Base-by-base conservation (phyloP, 1,284 basidiomycete genomes). In the Cryptococcus deneoformans region DNA sequence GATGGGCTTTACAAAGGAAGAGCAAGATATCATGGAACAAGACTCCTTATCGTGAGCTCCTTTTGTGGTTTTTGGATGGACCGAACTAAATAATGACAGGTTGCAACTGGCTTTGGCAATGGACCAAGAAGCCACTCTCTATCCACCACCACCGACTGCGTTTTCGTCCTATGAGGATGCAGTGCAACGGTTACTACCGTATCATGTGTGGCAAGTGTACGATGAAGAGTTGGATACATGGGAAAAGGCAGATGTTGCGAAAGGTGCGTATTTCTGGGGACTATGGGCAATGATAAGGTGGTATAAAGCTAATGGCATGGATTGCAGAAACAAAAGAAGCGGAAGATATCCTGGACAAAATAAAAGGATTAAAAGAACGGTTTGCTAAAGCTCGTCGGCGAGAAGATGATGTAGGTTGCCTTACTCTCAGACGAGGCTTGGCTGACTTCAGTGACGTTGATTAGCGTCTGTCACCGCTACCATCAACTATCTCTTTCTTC, bases 191-290 rank as follows among this genome's bases (percentile, higher is more conserved):
- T 58, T 77, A 24, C 47, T 77, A 20, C 75, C 75, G 2, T 77
- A 70, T 54, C 75, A 77, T 60, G 59, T 77, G 16, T 75, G 70
- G 67, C 71, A 75, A 52, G 62, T 72, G 36, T 65, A 67, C 24
- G 72, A 75, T 39, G 70, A 71, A 51, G 73, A 77, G 54, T 61
- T 74, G 12, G 60, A 58, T 54, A 59, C 39, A 11, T 51, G 34
- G 56, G 50, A 45, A 16, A 46, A 50, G 38, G 50, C 51, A 11
- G 49, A 57, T 42, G 50, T 47, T 24, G 48, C 49, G 39, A 59
- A 56, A 56, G 63, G 59, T 58, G 40, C 60, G 68, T 59, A 57
- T 37, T 52, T 57, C 24, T 29, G 5, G 38, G 39, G 45, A 46
- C 3, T 24, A 11, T 42, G 40, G 20, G 37, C 36, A 46, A 50